A percentile compares a stretch with the other conserved stretches of the same genome.
These are phyloP conservation scores for Nakazawaea anatomiae DNA, from an alignment of 805 yeast species.

Conservation along the genomic window DNA sequence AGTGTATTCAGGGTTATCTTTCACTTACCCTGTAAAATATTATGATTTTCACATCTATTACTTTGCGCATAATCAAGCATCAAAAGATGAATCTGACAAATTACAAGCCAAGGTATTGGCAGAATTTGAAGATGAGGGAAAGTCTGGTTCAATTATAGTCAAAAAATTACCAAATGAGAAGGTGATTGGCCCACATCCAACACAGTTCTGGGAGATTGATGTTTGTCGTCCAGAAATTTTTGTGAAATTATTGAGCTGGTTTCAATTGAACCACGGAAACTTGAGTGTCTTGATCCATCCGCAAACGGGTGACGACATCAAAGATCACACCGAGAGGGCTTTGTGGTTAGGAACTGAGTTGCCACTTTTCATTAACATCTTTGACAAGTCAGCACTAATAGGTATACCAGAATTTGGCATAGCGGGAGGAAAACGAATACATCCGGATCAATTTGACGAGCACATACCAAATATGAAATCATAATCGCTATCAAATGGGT, in stretches of 20 bases:
- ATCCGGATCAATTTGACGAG: background rate
- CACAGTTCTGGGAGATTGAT: constrained; percentile 54
- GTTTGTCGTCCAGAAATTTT: constrained; percentile 40
- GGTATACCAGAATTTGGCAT: constrained; percentile 1
- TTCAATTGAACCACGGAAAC: constrained; percentile 45
- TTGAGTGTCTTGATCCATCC: constrained; percentile 55
- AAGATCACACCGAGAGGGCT: constrained; percentile 50
- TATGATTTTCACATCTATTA: constrained; percentile 1
- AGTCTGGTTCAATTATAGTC: background rate
- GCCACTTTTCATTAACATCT: background rate
- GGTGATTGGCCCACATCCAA: constrained; percentile 51
- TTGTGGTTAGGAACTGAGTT: constrained; percentile 46
- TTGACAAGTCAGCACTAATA: background rate
- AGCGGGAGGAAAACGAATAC: background rate
- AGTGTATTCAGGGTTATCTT: background rate
- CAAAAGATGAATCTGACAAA: background rate
- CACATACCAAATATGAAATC: background rate
- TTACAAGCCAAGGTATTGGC: background rate
- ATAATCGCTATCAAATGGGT: no score
- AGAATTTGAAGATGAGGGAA: background rate
- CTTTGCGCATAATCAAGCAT: background rate
- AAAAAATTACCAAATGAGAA: background rate
- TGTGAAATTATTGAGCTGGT: constrained; percentile 40
- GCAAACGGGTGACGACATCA: constrained; percentile 31
- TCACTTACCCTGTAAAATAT: constrained; percentile 1